Conservation (phyloP, 2,329 filamentous ascomycete genomes). For the Talaromyces pinophilus region DNA sequence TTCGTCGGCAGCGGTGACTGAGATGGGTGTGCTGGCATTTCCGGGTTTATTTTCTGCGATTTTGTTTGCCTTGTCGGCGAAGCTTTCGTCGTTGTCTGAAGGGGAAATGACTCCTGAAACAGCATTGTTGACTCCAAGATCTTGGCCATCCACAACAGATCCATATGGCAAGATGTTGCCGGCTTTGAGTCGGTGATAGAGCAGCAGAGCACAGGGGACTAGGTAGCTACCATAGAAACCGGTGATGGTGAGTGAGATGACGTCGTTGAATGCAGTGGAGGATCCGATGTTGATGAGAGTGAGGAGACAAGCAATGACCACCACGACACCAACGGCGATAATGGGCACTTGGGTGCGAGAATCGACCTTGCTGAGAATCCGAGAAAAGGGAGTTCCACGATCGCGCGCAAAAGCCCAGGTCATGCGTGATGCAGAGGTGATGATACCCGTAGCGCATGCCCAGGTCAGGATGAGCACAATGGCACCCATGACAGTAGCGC, state of each 20-base stretch:
- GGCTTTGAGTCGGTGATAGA: slow-evolving; percentile 37
- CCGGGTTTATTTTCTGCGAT: neutral
- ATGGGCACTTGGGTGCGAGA: slow-evolving; percentile 25
- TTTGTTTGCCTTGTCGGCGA: slow-evolving; percentile 8
- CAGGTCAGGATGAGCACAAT: slow-evolving; percentile 31
- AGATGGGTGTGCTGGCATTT: neutral
- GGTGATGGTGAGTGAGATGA: slow-evolving; percentile 46
- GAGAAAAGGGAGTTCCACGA: slow-evolving; percentile 42
- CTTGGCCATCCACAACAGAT: slow-evolving; percentile 32
- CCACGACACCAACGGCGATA: slow-evolving; percentile 48
- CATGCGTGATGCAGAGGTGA: slow-evolving; percentile 42
- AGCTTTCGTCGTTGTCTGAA: neutral
- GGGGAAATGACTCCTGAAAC: neutral
- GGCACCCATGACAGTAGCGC: slow-evolving; percentile 31
- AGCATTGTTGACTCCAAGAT: slow-evolving; percentile 1
- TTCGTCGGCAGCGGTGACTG: slow-evolving; percentile 10
- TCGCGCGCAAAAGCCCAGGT: slow-evolving; percentile 58
- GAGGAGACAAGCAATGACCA: slow-evolving; percentile 48
- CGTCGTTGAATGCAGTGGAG: slow-evolving; percentile 46
- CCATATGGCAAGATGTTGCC: slow-evolving; percentile 42
- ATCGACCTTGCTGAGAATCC: slow-evolving; percentile 28
- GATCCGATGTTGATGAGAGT: slow-evolving; percentile 57
- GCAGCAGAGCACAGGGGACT: slow-evolving; percentile 34
- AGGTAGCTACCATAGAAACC: slow-evolving; percentile 42
- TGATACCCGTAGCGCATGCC: slow-evolving; percentile 31